Evolutionary conservation across 306 rosid species (phyloP), one percentile per base, ranked within the genome.

Genomic region (Lotus japonicus): DNA sequence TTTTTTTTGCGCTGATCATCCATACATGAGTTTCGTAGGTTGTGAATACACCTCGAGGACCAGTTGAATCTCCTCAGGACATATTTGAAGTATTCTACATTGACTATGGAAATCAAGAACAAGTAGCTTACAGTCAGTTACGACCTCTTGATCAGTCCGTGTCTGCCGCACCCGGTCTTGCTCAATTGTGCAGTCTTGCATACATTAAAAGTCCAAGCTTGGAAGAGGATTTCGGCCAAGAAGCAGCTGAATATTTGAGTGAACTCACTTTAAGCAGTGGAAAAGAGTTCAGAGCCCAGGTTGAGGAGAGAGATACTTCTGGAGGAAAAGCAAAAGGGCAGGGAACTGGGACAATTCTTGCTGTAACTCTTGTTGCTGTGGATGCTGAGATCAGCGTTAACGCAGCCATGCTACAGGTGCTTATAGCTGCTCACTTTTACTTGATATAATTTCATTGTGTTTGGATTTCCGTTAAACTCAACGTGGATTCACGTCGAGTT

Each of bases 21-120:
- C 48, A 18, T 39, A 8, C 42, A 81, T 78, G 68, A 64, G 59
- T 38, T 70, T 53, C 69, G 52, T 33, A 94, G 99, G 84, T 94
- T 77, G 96, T 90, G 66, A 90, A 85, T 74, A 76, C 80, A 18
- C 97, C 99, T 66, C 95, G 95, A 46, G 98, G 95, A 83, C 82
- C 88, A 7, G 97, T 88, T 49, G 87, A 85, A 81, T 94, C 99
- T 46, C 77, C 88, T 0, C 76, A 76, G 21, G 97, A 94, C 81
- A 58, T 58, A 58, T 94, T 90, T 13, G 99, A 94, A 78, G 99
- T 94, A 33, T 90, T 94, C 78, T 94, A 94, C 79, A 77, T 94
- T 13, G 99, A 94, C 60, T 94, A 85, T 67, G 99, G 99, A 74
- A 94, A 94, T 68, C 97, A 94, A 90, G 99, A 90, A 68, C 80